Base-by-base conservation (phyloP, 305 asterid genomes). In the Stenogyne calaminthoides region DNA sequence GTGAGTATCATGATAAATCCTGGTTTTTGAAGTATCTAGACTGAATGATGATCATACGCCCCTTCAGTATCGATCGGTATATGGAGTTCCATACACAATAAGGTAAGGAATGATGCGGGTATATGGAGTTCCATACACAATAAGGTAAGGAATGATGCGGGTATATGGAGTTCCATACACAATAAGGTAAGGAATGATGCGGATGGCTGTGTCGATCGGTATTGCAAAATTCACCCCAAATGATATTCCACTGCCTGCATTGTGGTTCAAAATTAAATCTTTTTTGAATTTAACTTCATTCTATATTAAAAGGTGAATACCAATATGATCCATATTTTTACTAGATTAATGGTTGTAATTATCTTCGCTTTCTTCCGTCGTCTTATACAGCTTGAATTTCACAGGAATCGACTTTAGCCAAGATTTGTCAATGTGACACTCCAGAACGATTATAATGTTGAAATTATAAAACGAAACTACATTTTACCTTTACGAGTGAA, bases 221-320 rank as follows among this genome's bases (percentile, higher is more conserved):
- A 93, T 87, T 0, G 96, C 98, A 39, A 93, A 93, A 79, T 91
- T 93, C 74, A 90, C 97, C 39, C 98, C 98, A 2, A 96, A 93
- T 4, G 98, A 93, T 49, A 82, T 77, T 67, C 98, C 96, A 5
- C 86, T 83, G 56, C 97, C 97, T 91, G 88, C 79, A 82, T 57
- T 73, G 67, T 4, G 47, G 63, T 74, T 54, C 62, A 46, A 69
- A 55, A 37, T n/a, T 6, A 55, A 46, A 36, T 42, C 54, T 18
- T 64, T 11, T 56, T 66, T n/a, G 0, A 47, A 22, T 14, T 46
- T n/a, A n/a, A 51, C 49, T 44, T 25, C 32, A 39, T 37, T 36
- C 61, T 27, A 37, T 19, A 15, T 5, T 19, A 9, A 18, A 18
- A 52, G 19, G 29, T 16, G 59, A 52, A n/a, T 12, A 51, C 15